Evolutionary conservation across 2,329 filamentous ascomycete genomes (phyloP).

Genomic region (Colletotrichum aenigma): DNA sequence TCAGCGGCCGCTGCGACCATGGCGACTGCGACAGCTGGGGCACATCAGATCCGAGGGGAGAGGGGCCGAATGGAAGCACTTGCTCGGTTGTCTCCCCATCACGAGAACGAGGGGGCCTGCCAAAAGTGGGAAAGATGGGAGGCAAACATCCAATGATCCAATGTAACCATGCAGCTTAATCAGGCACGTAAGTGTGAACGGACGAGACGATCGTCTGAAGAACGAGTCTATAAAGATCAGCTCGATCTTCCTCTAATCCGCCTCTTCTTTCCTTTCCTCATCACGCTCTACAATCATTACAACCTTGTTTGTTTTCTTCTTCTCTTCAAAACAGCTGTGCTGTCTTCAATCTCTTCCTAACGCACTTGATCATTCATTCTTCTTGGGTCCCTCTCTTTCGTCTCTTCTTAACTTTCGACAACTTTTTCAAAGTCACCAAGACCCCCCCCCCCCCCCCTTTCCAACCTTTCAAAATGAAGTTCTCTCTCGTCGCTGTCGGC

Average conservation of each 20-base stretch:
- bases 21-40: background rate
- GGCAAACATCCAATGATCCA: background rate
- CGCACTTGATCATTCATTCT: slow-evolving; percentile 18
- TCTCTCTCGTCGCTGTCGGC: slow-evolving; percentile 32
- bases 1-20: background rate
- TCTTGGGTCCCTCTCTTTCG: slow-evolving; percentile 10
- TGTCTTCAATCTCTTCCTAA: slow-evolving; percentile 18
- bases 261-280: background rate
- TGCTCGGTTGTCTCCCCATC: background rate
- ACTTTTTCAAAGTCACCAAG: background rate
- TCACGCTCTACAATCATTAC: slow-evolving; percentile 19
- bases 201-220: background rate
- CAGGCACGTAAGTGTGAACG: background rate
- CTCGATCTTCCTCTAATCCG: background rate
- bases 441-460: background rate
- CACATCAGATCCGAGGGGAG: background rate
- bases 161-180: background rate
- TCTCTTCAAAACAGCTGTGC: slow-evolving; percentile 19
- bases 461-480: slow-evolving; percentile 33
- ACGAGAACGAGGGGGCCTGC: background rate
- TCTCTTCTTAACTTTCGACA: background rate
- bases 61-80: background rate
- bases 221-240: slow-evolving; percentile 16
- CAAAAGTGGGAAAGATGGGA: background rate
- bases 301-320: background rate